Evolutionary conservation across 2,329 filamentous ascomycete species (phyloP).

Genomic region (Scortechinia acanthostroma): DNA sequence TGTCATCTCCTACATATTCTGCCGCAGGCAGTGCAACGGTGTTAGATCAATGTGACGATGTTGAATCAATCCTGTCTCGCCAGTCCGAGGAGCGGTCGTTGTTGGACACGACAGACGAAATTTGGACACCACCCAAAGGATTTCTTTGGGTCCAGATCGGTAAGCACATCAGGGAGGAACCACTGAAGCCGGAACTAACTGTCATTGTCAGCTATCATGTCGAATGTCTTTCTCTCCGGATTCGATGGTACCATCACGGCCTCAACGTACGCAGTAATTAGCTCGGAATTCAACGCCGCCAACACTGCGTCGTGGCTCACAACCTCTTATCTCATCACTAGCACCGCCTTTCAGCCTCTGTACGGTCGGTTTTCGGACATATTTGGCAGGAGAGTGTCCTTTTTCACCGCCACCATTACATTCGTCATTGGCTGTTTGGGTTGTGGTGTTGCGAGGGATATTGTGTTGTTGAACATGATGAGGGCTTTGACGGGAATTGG

Average conservation of each 20-base stretch:
- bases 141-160: constrained; percentile 50
- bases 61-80: too few species aligned
- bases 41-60: too few species aligned
- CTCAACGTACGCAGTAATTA: constrained; percentile 67
- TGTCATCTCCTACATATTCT: too few species aligned
- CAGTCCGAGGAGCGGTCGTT: too few species aligned
- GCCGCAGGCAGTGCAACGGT: too few species aligned
- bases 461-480: constrained; percentile 55
- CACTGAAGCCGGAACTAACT: constrained; percentile 2
- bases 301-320: constrained; percentile 72
- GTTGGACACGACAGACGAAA: too few species aligned
- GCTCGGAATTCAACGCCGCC: constrained; percentile 66
- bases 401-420: constrained; percentile 54
- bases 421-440: constrained; percentile 59
- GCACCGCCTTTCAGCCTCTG: constrained; percentile 65
- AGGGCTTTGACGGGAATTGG: constrained; percentile 63
- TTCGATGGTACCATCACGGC: constrained; percentile 72
- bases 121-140: constrained; percentile 41
- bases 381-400: constrained; percentile 54
- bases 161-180: constrained; percentile 8
- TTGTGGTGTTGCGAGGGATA: constrained; percentile 50
- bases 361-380: constrained; percentile 68
- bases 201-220: constrained; percentile 39
- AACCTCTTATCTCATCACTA: constrained; percentile 66
- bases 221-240: constrained; percentile 57